Percentiles rank a stretch among this genome's conserved stretches.
Evolutionary conservation across 306 rosid genomes (phyloP).

Genomic region (Glycine tomentella): DNA sequence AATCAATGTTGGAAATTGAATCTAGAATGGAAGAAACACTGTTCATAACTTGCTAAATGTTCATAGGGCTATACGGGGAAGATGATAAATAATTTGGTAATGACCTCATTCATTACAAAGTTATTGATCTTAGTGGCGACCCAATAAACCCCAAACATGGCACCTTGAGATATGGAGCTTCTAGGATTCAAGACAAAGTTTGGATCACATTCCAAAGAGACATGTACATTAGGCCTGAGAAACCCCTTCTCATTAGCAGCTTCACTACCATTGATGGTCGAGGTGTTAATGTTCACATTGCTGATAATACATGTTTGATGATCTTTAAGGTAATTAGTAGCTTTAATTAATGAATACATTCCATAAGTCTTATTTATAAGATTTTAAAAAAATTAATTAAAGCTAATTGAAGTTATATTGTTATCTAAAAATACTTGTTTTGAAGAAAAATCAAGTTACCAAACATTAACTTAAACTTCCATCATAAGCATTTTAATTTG

Average conservation of each 20-base stretch:
- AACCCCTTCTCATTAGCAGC: conserved; percentile 40
- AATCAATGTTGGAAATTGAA: conserved; percentile 44
- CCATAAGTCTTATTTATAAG: background rate
- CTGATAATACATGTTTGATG: conserved; percentile 44
- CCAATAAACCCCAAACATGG: background rate
- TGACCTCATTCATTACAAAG: conserved; percentile 33
- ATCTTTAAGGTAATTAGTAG: conserved; percentile 32
- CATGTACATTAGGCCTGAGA: too few relatives aligned
- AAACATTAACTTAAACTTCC: too few relatives aligned
- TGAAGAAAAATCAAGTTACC: too few relatives aligned
- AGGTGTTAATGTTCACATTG: conserved; percentile 39
- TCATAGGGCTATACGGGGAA: conserved; percentile 43
- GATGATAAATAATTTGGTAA: conserved; percentile 47
- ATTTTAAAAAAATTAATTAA: too few relatives aligned
- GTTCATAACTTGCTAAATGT: too few relatives aligned
- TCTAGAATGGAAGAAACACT: conserved; percentile 39
- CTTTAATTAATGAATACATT: background rate
- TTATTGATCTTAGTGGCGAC: background rate
- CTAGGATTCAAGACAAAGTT: background rate
- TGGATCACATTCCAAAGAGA: too few relatives aligned
- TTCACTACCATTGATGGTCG: conserved; percentile 47
- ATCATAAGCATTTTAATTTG: too few relatives aligned
- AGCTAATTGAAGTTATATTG: too few relatives aligned
- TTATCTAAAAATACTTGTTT: too few relatives aligned
- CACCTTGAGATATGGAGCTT: background rate